Percentiles rank a stretch among this genome's conserved stretches.
These are phyloP conservation scores for Rhizopogon sp. DNA, from an alignment of 768 basidiomycete genomes.

Conservation along the genomic window DNA sequence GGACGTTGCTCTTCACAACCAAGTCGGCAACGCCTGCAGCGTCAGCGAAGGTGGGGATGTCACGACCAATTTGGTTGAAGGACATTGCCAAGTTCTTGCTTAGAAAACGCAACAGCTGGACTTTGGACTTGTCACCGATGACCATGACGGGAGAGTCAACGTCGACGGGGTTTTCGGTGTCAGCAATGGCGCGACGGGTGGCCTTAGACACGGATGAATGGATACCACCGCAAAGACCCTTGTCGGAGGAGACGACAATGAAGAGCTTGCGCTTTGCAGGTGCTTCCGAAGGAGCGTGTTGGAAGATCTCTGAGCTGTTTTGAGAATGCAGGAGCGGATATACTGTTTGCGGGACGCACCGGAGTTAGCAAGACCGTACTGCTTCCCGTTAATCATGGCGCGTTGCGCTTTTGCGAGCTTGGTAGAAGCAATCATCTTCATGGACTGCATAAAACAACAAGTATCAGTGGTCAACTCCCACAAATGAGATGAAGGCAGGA, in stretches of 20 bases:
- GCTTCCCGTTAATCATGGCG: slow-evolving; percentile 87
- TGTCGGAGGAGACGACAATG: slow-evolving; percentile 94
- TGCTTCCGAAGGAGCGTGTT: slow-evolving; percentile 65
- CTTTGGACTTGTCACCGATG: slow-evolving; percentile 97
- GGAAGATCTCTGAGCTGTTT: slow-evolving; percentile 71
- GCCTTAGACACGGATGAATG: slow-evolving; percentile 95
- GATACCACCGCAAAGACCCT: slow-evolving; percentile 99
- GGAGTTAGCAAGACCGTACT: slow-evolving; percentile 88
- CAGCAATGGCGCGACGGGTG: slow-evolving; percentile 66
- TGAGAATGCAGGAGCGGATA: slow-evolving; percentile 2
- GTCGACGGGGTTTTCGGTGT: slow-evolving; percentile 46
- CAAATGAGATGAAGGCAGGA: slow-evolving; percentile 9
- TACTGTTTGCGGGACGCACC: slow-evolving; percentile 39
- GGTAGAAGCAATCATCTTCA: slow-evolving; percentile 99
- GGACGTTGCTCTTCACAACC: slow-evolving; percentile 77
- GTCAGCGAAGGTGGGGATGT: slow-evolving; percentile 96
- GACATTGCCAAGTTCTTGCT: slow-evolving; percentile 69
- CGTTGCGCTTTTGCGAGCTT: slow-evolving; percentile 94
- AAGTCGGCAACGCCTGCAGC: slow-evolving; percentile 92
- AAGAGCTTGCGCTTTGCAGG: slow-evolving; percentile 79
- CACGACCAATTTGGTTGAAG: slow-evolving; percentile 97
- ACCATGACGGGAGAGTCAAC: slow-evolving; percentile 71
- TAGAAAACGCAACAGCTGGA: slow-evolving; percentile 71
- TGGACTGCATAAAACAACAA: slow-evolving; percentile 51
- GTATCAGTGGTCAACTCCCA: slow-evolving; percentile 1